Percentiles rank a stretch among this genome's conserved stretches.
Evolutionary conservation across 176 grass and related monocot species (phyloP).

Genomic region (Carex pumila): DNA sequence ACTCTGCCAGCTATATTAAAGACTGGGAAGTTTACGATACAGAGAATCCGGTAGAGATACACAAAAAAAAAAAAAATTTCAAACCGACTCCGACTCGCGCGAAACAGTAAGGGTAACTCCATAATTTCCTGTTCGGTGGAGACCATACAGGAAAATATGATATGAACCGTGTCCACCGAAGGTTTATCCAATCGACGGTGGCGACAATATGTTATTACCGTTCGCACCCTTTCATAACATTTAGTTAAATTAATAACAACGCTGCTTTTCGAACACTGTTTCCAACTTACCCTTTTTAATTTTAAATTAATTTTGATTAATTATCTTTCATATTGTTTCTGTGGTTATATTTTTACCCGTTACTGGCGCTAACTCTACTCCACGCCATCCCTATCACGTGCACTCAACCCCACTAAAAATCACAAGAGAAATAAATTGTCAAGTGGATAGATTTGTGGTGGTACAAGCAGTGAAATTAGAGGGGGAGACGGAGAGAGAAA

Average conservation of each 20-base stretch:
- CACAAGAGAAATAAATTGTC: neutral
- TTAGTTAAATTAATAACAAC: neutral
- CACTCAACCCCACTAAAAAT: slow-evolving; percentile 7
- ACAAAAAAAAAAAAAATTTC: too few species aligned
- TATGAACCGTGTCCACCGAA: neutral
- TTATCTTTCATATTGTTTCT: neutral
- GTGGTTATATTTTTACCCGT: neutral
- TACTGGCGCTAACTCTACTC: neutral
- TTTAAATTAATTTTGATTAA: neutral
- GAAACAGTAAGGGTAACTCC: too few species aligned
- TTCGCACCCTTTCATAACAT: neutral
- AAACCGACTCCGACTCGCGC: too few species aligned
- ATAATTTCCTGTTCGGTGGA: too few species aligned
- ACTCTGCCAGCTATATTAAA: too few species aligned
- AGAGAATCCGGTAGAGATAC: too few species aligned
- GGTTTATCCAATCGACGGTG: neutral
- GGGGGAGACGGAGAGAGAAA: neutral
- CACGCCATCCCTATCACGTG: slow-evolving; percentile 10
- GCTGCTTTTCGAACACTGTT: neutral
- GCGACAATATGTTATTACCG: neutral
- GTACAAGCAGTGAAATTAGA: neutral
- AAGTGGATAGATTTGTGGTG: slow-evolving; percentile 8
- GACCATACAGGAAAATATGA: too few species aligned
- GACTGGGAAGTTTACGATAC: too few species aligned
- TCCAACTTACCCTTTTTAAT: too few species aligned